Percentiles rank a stretch among this genome's conserved stretches.
These are phyloP conservation scores for Psidium friedrichsthalianum DNA, from an alignment of 345 rosid genomes.

Conservation along the genomic window DNA sequence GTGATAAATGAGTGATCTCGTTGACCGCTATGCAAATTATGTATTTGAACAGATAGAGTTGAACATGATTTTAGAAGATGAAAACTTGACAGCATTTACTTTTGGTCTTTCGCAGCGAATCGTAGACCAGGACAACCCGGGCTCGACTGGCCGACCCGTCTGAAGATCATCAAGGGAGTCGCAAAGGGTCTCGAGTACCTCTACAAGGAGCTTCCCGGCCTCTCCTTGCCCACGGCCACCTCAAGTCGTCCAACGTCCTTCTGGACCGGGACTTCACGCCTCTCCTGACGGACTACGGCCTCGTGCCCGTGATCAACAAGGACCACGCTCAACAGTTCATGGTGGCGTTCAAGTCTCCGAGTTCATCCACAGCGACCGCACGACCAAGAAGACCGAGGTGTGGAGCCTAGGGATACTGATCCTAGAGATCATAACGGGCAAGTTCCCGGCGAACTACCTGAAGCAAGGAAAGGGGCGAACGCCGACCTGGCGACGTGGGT, in stretches of 20 bases:
- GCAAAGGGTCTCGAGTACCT: conserved; percentile 61
- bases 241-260: conserved; percentile 78
- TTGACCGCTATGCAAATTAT: neutral
- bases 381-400: conserved; percentile 55
- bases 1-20: neutral
- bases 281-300: conserved; percentile 47
- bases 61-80: neutral
- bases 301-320: conserved; percentile 40
- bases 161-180: conserved; percentile 75
- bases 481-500: conserved; percentile 70
- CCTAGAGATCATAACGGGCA: conserved; percentile 68
- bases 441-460: conserved; percentile 67
- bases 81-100: neutral
- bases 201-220: conserved; percentile 33
- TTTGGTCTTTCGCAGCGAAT: conserved; percentile 19
- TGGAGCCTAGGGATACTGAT: conserved; percentile 94
- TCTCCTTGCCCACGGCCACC: conserved; percentile 72
- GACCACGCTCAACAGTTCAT: conserved; percentile 59
- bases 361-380: conserved; percentile 31
- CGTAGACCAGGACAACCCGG: conserved; percentile 29
- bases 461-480: conserved; percentile 39
- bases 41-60: neutral
- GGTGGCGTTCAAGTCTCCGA: conserved; percentile 80
- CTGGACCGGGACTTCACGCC: conserved; percentile 46
- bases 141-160: conserved; percentile 66